phyloP scores from a whole-genome alignment of 352 stramenopile genomes.

The Lagenidium giganteum region DNA sequence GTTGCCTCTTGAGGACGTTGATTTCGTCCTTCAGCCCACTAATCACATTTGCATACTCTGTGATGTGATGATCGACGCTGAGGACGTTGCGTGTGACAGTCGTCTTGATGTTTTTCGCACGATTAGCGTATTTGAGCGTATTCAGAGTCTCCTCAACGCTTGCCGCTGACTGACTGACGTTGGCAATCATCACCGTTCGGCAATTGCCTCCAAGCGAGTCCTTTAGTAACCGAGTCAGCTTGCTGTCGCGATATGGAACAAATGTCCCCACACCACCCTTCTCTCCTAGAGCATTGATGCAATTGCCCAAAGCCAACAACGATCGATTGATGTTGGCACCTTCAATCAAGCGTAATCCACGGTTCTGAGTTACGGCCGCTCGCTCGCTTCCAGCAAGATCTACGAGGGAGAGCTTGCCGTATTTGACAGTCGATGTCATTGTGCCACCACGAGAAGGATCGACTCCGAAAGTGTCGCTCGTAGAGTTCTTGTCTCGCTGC shows the following conservation, averaged over 20 bases:
- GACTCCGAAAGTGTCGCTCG: conserved; percentile 8
- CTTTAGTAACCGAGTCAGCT: conserved; percentile 86
- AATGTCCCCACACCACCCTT: conserved; percentile 47
- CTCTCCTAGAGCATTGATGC: conserved; percentile 91
- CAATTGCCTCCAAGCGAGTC: conserved; percentile 91
- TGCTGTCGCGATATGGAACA: conserved; percentile 88
- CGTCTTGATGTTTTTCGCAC: conserved; percentile 93
- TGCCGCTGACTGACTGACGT: conserved; percentile 71
- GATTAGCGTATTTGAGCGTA: conserved; percentile 91
- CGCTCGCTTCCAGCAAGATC: conserved; percentile 90
- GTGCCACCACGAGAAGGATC: conserved; percentile 11
- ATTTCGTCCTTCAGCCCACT: conserved; percentile 84
- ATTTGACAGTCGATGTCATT: conserved; percentile 41
- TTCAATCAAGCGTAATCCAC: conserved; percentile 77
- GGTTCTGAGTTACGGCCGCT: conserved; percentile 87
- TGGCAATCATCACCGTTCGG: conserved; percentile 93
- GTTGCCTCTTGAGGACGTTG: conserved; percentile 57
- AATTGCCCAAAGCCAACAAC: conserved; percentile 88
- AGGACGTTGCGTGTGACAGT: conserved; percentile 85
- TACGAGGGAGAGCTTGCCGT: conserved; percentile 87
- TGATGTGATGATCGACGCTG: conserved; percentile 82
- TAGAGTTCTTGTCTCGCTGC: conserved; percentile 44
- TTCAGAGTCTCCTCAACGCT: conserved; percentile 92
- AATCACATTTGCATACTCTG: conserved; percentile 86
- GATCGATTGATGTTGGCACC: conserved; percentile 92